phyloP scores from a whole-genome alignment of 768 basidiomycete species.

The Lentinula boryana region DNA sequence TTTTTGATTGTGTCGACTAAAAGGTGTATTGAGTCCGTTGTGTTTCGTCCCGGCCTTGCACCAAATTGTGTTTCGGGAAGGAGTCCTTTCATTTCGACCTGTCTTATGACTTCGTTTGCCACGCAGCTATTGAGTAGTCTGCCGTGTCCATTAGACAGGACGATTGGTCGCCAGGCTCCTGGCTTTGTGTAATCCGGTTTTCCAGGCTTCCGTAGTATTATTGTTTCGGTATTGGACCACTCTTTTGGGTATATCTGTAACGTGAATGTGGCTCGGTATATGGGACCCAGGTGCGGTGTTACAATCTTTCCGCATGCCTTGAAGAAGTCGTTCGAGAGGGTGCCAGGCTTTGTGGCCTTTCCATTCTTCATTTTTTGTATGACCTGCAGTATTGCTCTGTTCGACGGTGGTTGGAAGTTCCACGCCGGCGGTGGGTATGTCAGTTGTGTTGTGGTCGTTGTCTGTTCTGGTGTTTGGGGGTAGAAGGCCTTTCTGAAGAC shows the following conservation, averaged over 20 bases:
- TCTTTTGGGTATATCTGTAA: constrained; percentile 19
- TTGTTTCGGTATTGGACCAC: constrained; percentile 21
- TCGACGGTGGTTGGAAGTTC: neutral
- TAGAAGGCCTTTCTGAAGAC: too few relatives aligned
- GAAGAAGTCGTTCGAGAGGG: constrained; percentile 21
- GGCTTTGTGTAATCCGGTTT: constrained; percentile 23
- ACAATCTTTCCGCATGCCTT: constrained; percentile 14
- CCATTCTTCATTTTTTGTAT: constrained; percentile 9
- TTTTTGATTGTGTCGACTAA: constrained; percentile 15
- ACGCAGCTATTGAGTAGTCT: neutral
- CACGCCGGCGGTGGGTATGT: constrained; percentile 10
- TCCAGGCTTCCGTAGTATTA: constrained; percentile 27
- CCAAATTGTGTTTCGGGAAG: constrained; percentile 22
- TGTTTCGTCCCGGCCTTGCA: constrained; percentile 21
- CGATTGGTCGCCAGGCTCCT: constrained; percentile 27
- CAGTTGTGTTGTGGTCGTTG: neutral
- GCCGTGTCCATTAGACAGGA: constrained; percentile 14
- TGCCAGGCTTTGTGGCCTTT: constrained; percentile 18
- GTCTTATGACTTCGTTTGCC: neutral
- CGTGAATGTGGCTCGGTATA: constrained; percentile 23
- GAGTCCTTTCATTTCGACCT: constrained; percentile 13
- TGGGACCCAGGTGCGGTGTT: constrained; percentile 15
- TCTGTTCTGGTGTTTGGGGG: too few relatives aligned
- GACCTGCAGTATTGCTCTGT: constrained; percentile 12
- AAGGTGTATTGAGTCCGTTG: constrained; percentile 22